A percentile compares a stretch with the other conserved stretches of the same genome.
Evolutionary conservation across 805 yeast species (phyloP).

Genomic region (Maudiozyma bulderi): DNA sequence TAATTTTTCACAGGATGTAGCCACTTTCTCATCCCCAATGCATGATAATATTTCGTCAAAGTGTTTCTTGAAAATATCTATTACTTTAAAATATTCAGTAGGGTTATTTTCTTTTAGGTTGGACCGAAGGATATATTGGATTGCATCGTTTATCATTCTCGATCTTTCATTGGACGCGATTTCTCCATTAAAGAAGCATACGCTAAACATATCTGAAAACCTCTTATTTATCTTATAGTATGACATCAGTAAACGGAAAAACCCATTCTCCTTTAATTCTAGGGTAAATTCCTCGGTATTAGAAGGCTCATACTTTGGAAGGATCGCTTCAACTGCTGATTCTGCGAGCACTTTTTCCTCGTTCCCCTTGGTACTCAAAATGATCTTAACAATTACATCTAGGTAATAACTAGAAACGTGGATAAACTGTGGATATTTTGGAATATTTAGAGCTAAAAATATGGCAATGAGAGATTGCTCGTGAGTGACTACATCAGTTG

Average conservation of each 20-base stretch:
- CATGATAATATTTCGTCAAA: constrained; percentile 6
- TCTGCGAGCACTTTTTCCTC: constrained; percentile 21
- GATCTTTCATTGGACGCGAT: background rate
- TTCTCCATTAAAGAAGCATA: background rate
- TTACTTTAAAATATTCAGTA: constrained; percentile 2
- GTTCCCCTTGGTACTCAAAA: constrained; percentile 26
- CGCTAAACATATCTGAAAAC: constrained; percentile 9
- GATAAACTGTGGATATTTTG: constrained; percentile 79
- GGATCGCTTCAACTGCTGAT: constrained; percentile 60
- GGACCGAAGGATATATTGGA: background rate
- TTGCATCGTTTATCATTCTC: background rate
- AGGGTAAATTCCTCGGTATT: constrained; percentile 36
- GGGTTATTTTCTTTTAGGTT: constrained; percentile 1
- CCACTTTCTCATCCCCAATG: constrained; percentile 6
- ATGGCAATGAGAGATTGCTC: constrained; percentile 37
- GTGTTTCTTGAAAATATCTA: constrained; percentile 8
- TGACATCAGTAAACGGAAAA: constrained; percentile 16
- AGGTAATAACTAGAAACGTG: constrained; percentile 55
- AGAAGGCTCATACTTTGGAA: constrained; percentile 57
- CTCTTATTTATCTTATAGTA: constrained; percentile 13
- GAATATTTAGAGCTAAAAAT: constrained; percentile 69
- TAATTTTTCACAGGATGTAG: constrained; percentile 5
- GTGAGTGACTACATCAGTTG: constrained; percentile 23
- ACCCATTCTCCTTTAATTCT: constrained; percentile 16
- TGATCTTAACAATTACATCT: constrained; percentile 36